Percentiles rank a stretch among this genome's conserved stretches.
Evolutionary conservation across 2,329 filamentous ascomycete genomes (phyloP).

Genomic region (Blastomyces silverae): DNA sequence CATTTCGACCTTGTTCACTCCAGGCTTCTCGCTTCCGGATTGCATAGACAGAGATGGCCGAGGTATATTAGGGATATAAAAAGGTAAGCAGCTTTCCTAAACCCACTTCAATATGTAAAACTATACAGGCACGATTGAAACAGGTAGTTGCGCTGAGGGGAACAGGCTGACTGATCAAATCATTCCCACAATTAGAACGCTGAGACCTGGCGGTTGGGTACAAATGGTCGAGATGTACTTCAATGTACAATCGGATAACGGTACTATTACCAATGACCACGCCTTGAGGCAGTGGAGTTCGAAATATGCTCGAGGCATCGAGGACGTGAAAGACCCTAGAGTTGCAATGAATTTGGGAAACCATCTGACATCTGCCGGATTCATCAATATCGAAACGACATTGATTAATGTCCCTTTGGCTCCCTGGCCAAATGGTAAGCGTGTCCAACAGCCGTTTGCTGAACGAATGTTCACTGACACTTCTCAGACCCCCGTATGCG

Average conservation of each 20-base stretch:
- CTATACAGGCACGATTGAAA: background rate
- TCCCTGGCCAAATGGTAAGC: conserved; percentile 60
- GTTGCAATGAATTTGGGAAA: conserved; percentile 55
- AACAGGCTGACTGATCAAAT: conserved; percentile 5
- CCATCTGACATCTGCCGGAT: conserved; percentile 56
- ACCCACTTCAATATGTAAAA: background rate
- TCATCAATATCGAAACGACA: conserved; percentile 59
- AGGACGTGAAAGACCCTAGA: conserved; percentile 60
- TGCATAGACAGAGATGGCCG: conserved; percentile 65
- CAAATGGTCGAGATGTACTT: conserved; percentile 85
- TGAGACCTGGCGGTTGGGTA: conserved; percentile 73
- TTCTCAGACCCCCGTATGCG: conserved; percentile 38
- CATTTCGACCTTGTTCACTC: conserved; percentile 82
- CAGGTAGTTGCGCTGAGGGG: background rate
- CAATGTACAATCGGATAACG: conserved; percentile 79
- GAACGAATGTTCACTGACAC: conserved; percentile 23
- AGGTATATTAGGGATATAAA: conserved; percentile 70
- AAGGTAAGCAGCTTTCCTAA: conserved; percentile 31
- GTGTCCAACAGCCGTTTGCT: background rate
- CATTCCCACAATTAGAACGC: conserved; percentile 41
- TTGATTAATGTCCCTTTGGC: conserved; percentile 64
- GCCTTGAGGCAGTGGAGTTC: conserved; percentile 61
- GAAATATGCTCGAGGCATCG: conserved; percentile 55
- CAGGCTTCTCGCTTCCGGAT: conserved; percentile 53
- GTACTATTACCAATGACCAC: conserved; percentile 61